Conservation (phyloP, 768 basidiomycete species). For the Exidia glandulosa region DNA sequence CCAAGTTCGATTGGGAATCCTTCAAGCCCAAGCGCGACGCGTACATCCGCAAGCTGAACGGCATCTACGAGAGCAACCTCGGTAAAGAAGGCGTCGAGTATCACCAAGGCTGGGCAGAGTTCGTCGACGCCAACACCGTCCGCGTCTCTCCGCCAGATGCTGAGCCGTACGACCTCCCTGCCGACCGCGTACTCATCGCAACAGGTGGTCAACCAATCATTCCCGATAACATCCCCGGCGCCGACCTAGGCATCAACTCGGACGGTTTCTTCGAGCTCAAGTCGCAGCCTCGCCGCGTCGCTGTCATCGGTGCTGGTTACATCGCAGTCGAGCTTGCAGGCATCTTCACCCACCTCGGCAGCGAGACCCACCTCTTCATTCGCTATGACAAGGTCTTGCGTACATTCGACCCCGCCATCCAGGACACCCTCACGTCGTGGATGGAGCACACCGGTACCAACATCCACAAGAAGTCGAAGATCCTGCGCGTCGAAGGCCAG, state of each 20-base stretch:
- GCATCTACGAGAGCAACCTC: constrained; percentile 85
- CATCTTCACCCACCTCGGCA: constrained; percentile 80
- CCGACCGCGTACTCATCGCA: constrained; percentile 73
- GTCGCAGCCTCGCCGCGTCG: constrained; percentile 86
- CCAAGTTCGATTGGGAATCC: constrained; percentile 76
- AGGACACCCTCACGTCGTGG: constrained; percentile 77
- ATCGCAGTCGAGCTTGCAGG: constrained; percentile 97
- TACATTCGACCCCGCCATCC: constrained; percentile 81
- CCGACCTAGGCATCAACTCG: constrained; percentile 79
- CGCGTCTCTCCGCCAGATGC: constrained; percentile 57
- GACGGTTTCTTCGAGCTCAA: constrained; percentile 94
- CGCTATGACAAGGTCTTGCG: constrained; percentile 83
- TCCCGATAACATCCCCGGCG: constrained; percentile 83
- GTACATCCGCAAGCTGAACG: constrained; percentile 82
- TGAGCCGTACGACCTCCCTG: constrained; percentile 62
- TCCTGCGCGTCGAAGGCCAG: constrained; percentile 64
- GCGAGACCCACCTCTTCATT: constrained; percentile 88
- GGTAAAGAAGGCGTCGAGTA: constrained; percentile 80
- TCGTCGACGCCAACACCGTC: constrained; percentile 58
- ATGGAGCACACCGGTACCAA: constrained; percentile 92
- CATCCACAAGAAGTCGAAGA: constrained; percentile 67
- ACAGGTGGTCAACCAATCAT: constrained; percentile 78
- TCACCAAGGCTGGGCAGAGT: constrained; percentile 65
- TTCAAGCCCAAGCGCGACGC: constrained; percentile 95
- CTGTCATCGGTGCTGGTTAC: constrained; percentile 93